These are phyloP conservation scores for Rhodosporidiobolus sp. DNA, from an alignment of 768 basidiomycete genomes.

Conservation along the genomic window DNA sequence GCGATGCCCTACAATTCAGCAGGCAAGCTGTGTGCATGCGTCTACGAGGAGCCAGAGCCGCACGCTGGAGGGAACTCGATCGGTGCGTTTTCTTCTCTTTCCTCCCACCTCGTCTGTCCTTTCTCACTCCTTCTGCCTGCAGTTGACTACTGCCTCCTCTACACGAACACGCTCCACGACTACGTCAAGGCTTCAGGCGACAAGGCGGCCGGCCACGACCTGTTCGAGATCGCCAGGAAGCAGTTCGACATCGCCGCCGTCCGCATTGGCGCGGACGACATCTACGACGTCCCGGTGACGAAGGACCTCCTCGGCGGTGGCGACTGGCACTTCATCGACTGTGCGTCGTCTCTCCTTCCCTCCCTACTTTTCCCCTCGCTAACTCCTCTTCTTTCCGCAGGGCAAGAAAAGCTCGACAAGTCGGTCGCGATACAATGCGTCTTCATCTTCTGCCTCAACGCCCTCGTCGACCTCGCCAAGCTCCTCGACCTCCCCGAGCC, in stretches of 20 bases:
- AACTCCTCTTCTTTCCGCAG: slow-evolving; percentile 8
- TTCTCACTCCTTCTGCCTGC: neutral
- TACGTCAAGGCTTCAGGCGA: slow-evolving; percentile 37
- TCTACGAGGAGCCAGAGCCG: neutral
- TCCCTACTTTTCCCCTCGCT: no score
- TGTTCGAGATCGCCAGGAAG: slow-evolving; percentile 31
- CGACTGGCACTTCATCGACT: neutral
- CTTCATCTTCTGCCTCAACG: slow-evolving; percentile 37
- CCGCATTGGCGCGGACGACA: neutral
- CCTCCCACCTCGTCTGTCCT: neutral
- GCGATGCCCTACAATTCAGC: neutral
- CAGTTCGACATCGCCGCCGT: slow-evolving; percentile 30
- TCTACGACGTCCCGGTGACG: neutral
- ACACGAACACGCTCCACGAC: neutral
- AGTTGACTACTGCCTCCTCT: neutral
- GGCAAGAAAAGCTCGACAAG: slow-evolving; percentile 40
- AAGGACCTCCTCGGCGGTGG: neutral
- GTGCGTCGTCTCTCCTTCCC: neutral
- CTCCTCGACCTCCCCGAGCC: slow-evolving; percentile 30
- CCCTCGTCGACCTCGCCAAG: slow-evolving; percentile 27
- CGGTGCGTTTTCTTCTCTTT: neutral
- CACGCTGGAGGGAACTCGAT: neutral
- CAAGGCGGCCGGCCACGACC: slow-evolving; percentile 27
- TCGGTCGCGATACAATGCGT: slow-evolving; percentile 29
- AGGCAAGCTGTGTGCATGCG: neutral